Evolutionary conservation across 306 rosid species (phyloP), one percentile per base, ranked within the genome.

Genomic region (Senna siamea): DNA sequence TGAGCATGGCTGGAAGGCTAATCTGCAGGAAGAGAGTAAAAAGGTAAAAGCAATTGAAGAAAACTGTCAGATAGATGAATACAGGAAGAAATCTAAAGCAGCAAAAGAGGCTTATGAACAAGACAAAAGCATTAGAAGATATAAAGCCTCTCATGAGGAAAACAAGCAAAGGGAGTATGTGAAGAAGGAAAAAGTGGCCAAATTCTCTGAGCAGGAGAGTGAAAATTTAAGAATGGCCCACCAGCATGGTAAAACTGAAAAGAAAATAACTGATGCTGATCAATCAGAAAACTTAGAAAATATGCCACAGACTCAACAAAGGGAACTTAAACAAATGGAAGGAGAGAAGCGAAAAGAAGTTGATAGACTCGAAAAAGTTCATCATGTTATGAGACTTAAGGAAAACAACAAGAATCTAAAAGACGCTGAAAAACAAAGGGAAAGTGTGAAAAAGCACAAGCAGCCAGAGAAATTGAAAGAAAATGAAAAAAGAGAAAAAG

Each of bases 1-100:
- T 28, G 89, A 80, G 72, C 58, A 5, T 60, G 78, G 74, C 57
- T 66, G 58, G 84, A 79, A 78, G 82, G 93, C 81, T 62, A 83
- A 78, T 58, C 48, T 62, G 66, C 80, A 79, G 35, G 80, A 84
- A 52, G 80, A 79, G 58, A 55, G 56, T 74, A 61, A 67, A 65
- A 71, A 67, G 48, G 72, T 71, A 53, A 75, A 64, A 63, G 61
- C 83, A 70, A 19, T 19, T 63, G 62, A 28, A 69, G 84, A 80
- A 59, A 69, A 69, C 62, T 61, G 50, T 69, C 78, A 56, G 68
- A 41, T 14, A 10, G 87, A 64, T 56, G 81, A 86, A 69, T 70
- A 68, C 51, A 81, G 76, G 85, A 73, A 86, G 72, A 86, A 79
- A 75, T 65, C 72, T 70, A 80, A 80, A 82, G 66, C 73, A 14